phyloP scores from a whole-genome alignment of 1,284 basidiomycete species.

The Abortiporus biennis region DNA sequence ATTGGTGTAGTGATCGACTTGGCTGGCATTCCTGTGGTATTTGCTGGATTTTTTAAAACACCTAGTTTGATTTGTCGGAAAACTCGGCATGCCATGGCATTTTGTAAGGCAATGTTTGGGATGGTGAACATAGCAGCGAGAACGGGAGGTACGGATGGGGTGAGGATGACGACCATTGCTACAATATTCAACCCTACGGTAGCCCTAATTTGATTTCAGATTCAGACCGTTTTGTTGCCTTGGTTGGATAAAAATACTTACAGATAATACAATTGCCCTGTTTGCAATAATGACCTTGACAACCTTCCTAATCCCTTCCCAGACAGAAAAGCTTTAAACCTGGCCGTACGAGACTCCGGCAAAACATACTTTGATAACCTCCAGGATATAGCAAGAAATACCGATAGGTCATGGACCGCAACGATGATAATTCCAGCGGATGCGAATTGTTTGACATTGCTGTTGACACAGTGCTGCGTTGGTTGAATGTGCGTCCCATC shows the following conservation, averaged over 20 bases:
- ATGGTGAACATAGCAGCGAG: constrained; percentile 19
- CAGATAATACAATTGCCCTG: background rate
- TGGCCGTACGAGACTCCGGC: background rate
- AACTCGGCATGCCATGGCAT: constrained; percentile 24
- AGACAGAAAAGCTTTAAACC: background rate
- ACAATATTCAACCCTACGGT: constrained; percentile 19
- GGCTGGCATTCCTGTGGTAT: too few relatives aligned
- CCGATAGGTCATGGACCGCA: background rate
- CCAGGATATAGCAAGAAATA: background rate
- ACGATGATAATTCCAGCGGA: background rate
- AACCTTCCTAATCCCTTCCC: background rate
- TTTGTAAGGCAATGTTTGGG: constrained; percentile 19
- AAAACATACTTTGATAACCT: background rate
- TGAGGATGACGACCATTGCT: constrained; percentile 16
- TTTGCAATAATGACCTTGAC: constrained; percentile 1
- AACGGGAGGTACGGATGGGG: constrained; percentile 12
- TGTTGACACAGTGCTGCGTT: background rate
- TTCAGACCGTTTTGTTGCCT: background rate
- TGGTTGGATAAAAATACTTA: background rate
- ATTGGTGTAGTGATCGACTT: too few relatives aligned
- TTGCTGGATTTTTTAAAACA: background rate
- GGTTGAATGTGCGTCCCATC: background rate
- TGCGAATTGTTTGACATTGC: background rate
- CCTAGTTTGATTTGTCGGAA: constrained; percentile 18
- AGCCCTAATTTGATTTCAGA: constrained; percentile 12